Conservation (phyloP, 2,329 filamentous ascomycete genomes). For the Colletotrichum ledebouriae region DNA sequence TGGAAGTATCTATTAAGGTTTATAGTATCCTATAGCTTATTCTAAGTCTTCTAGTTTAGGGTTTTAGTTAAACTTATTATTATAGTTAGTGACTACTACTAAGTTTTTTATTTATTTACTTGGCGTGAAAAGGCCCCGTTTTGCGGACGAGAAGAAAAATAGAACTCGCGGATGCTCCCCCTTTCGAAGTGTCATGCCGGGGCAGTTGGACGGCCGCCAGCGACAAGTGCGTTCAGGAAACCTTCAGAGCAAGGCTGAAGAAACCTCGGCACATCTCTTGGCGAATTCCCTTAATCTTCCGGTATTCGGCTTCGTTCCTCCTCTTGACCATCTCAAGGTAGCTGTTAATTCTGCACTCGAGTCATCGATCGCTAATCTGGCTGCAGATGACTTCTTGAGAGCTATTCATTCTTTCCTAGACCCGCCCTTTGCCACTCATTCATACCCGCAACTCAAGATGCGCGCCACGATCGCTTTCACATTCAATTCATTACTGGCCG, state of each 20-base stretch:
- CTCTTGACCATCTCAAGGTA: neutral
- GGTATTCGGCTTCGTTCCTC: constrained; percentile 1
- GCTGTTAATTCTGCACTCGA: constrained; percentile 5
- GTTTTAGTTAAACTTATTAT: too few relatives aligned
- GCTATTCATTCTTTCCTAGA: neutral
- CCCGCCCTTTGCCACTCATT: constrained; percentile 31
- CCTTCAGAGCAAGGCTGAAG: neutral
- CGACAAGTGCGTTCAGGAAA: neutral
- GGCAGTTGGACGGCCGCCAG: neutral
- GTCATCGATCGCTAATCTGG: constrained; percentile 6
- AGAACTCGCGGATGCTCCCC: constrained; percentile 7
- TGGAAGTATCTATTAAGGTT: too few relatives aligned
- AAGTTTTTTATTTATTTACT: too few relatives aligned
- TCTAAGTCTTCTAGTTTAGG: too few relatives aligned
- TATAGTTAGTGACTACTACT: too few relatives aligned
- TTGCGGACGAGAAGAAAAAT: neutral
- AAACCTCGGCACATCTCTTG: constrained; percentile 7
- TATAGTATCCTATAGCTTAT: too few relatives aligned
- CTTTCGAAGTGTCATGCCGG: constrained; percentile 11
- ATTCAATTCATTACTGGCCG: constrained; percentile 11
- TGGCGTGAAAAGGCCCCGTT: too few relatives aligned
- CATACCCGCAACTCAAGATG: constrained; percentile 14
- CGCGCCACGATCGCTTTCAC: constrained; percentile 17
- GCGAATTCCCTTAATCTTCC: constrained; percentile 6
- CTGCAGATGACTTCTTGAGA: constrained; percentile 13